Evolutionary conservation across 163 green algal genomes (phyloP), one percentile per base, ranked within the genome.

Genomic region (Chlorella variabilis): DNA sequence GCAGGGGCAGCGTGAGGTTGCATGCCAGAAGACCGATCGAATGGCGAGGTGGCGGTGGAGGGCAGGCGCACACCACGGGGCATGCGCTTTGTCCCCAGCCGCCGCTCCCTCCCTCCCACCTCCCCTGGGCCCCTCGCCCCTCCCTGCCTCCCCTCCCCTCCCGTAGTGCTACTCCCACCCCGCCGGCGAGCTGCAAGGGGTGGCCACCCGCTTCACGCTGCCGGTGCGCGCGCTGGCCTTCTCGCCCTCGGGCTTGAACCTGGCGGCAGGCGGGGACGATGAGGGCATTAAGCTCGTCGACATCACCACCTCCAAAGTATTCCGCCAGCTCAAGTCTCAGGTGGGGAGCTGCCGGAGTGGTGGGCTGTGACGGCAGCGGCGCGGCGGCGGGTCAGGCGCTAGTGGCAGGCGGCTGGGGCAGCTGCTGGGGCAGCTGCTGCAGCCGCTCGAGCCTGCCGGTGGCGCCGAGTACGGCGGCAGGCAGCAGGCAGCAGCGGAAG

Each of bases 211-310:
- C 15, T 89, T 90, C 48, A 77, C 75, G 2, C 75, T 92, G 58
- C 89, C 89, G 21, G 73, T 83, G 31, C 82, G 83, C 36, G 69
- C 56, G 1, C 71, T 97, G 56, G 86, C 87, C 62, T 96, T 90
- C 82, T 92, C 82, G 42, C 83, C 89, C 20, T 87, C 87, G 41
- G 94, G 94, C 36, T 65, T 71, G 29, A 85, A 63, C 36, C 78
- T 98, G 29, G 94, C 94, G 11, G 90, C 89, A 5, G 91, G 77
- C 0, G 94, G 94, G 7, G 94, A 98, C 77, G 94, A 95, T 71
- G 89, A 89, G 23, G 77, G 84, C n/a, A 89, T 98, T 45, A 95
- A 95, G 75, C 83, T 98, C 21, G 83, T 97, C 27, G 81, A 91
- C 27, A 58, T 91, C 33, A 67, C 75, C 33, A 85, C 91, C 70